Conservation (phyloP, 2,329 filamentous ascomycete species). For the Colletotrichum sp. region DNA sequence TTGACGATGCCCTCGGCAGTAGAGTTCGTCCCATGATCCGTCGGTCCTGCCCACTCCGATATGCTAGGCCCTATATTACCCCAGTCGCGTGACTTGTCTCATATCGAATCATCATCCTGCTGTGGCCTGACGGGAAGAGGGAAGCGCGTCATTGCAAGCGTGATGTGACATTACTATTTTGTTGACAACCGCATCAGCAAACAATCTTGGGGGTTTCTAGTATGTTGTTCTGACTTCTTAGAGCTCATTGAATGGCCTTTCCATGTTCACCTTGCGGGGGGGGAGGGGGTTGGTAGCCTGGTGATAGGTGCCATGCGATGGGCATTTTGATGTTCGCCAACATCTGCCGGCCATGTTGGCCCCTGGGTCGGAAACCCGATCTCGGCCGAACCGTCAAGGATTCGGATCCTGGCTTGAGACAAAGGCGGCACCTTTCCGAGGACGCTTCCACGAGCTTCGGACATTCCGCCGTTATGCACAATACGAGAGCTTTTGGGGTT, state of each 20-base stretch:
- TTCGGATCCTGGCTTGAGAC: neutral
- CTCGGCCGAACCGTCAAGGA: neutral
- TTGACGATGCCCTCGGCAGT: neutral
- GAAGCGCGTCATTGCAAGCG: neutral
- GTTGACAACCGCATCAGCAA: neutral
- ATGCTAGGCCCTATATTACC: neutral
- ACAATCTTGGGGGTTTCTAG: neutral
- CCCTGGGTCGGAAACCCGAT: neutral
- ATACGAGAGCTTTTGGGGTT: neutral
- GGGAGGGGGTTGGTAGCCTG: too few species aligned
- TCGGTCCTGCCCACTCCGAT: neutral
- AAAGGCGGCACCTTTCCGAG: neutral
- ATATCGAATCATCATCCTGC: neutral
- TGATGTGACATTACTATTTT: neutral
- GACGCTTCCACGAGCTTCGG: neutral
- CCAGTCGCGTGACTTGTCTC: neutral
- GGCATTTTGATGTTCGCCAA: neutral
- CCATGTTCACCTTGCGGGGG: neutral
- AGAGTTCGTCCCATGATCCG: neutral
- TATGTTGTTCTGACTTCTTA: neutral
- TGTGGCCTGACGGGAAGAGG: neutral
- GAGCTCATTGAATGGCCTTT: neutral
- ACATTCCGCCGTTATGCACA: neutral
- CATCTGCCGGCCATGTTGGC: neutral
- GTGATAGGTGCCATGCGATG: neutral